Evolutionary conservation across 1,284 basidiomycete species (phyloP), one percentile per base, ranked within the genome.

Genomic region (Hemileia vastatrix): DNA sequence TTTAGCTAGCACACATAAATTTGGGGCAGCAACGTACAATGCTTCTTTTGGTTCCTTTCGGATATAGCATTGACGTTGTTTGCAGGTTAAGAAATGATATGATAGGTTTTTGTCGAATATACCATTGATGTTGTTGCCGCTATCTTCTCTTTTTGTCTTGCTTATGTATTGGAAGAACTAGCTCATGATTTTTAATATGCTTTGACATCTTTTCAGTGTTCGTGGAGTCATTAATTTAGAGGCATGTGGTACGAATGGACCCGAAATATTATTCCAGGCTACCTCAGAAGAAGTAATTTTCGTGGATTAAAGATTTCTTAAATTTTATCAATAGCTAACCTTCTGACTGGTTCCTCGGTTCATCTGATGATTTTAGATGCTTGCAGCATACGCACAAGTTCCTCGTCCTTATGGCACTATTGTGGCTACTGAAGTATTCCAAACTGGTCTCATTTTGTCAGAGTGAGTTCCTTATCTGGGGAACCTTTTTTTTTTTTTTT

Each of bases 211-310:
- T 50, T 49, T 33, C 69, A 90, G 86, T 13, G 85, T 97, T 19
- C 84, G 88, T 6, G 90, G 90, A 0, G 85, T 86, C 3, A 84
- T 97, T 75, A 97, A 98, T 72, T 81, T 98, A 9, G 94, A 97
- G 82, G 88, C 91, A 48, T 92, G 90, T 44, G 94, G 94, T 0
- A 86, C 86, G 0, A 86, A 83, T 4, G 93, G 94, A 0, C 87
- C 85, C 21, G 90, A 93, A 70, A 79, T 97, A 6, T 81, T 97
- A 11, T 98, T 98, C 81, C 94, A 98, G 78, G 94, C 94, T 0
- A 96, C 90, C 0, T 91, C 88, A 11, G 83, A 87, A 66, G 84
- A 92, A 73, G 64, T 65, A 36, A 8, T n/a, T n/a, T n/a, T n/a
- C n/a, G n/a, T n/a, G n/a, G n/a, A n/a, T n/a, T n/a, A n/a, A n/a